A percentile compares a stretch with the other conserved stretches of the same genome.
Conservation (phyloP, 2,329 filamentous ascomycete species). For the Neocucurbitaria cava region DNA sequence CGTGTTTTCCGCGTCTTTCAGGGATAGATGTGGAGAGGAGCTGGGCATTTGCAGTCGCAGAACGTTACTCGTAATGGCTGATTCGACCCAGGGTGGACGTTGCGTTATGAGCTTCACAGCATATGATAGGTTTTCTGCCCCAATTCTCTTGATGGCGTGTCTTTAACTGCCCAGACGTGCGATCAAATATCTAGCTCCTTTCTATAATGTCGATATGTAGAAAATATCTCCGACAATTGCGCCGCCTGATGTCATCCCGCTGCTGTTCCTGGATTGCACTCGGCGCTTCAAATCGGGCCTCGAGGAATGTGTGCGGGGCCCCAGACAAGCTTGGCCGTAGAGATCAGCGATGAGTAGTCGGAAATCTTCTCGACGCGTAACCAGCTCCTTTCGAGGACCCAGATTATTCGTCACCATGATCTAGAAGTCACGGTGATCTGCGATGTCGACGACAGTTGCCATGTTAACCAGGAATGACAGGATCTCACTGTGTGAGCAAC, state of each 20-base stretch:
- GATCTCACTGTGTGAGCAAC: slow-evolving; percentile 19
- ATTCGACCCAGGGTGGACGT: too few species aligned
- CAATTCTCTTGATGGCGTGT: not conserved
- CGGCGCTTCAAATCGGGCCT: slow-evolving; percentile 26
- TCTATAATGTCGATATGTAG: not conserved
- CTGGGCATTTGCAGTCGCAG: too few species aligned
- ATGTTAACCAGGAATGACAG: slow-evolving; percentile 1
- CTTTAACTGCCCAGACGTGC: not conserved
- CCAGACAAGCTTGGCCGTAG: slow-evolving; percentile 30
- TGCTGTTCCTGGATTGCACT: slow-evolving; percentile 17
- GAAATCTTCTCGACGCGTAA: slow-evolving; percentile 19
- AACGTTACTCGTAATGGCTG: too few species aligned
- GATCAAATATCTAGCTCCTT: not conserved
- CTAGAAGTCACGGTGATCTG: slow-evolving; percentile 3
- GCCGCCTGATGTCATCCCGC: slow-evolving; percentile 21
- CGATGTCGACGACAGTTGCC: not conserved
- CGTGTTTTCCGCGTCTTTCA: too few species aligned
- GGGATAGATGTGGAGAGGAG: too few species aligned
- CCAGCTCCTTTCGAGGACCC: slow-evolving; percentile 6
- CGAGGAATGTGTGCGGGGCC: slow-evolving; percentile 30
- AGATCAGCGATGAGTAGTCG: slow-evolving; percentile 12
- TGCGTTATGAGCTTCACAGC: too few species aligned
- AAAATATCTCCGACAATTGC: not conserved
- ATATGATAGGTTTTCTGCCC: not conserved
- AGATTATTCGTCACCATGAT: slow-evolving; percentile 19